These are phyloP conservation scores for Pseudopyricularia javanii DNA, from an alignment of 2,329 filamentous ascomycete genomes.

Conservation along the genomic window DNA sequence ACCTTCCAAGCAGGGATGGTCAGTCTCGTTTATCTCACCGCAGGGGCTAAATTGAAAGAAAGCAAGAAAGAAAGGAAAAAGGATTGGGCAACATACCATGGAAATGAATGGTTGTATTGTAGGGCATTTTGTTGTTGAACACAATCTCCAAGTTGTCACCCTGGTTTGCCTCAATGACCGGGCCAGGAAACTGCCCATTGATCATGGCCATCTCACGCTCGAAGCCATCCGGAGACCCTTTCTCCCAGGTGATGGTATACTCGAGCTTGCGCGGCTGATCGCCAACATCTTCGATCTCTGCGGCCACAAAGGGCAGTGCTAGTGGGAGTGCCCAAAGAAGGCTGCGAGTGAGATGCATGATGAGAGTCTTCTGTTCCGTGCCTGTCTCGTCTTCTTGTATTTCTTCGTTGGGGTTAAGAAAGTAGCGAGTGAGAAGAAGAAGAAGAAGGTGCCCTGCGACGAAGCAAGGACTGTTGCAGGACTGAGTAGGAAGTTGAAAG, in stretches of 20 bases:
- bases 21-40: no score
- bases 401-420: neutral
- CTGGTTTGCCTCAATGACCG: conserved; percentile 38
- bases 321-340: conserved; percentile 1
- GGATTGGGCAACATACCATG: conserved; percentile 25
- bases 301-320: neutral
- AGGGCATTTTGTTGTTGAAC: conserved; percentile 32
- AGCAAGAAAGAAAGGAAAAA: no score
- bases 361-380: neutral
- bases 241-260: conserved; percentile 22
- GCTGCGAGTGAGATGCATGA: neutral
- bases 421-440: no score
- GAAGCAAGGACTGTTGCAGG: neutral
- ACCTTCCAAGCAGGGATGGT: conserved; percentile 11
- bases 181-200: conserved; percentile 51
- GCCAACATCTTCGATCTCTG: conserved; percentile 1
- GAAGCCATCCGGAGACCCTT: conserved; percentile 29
- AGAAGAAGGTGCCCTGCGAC: neutral
- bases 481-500: neutral
- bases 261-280: conserved; percentile 10
- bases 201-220: conserved; percentile 32
- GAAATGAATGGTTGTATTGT: conserved; percentile 35
- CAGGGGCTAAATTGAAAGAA: no score
- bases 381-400: neutral
- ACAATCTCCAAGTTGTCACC: conserved; percentile 33